Evolutionary conservation across 106 monocot genomes (phyloP), one percentile per base, ranked within the genome.

Genomic region (Dendrobium chrysotoxum): DNA sequence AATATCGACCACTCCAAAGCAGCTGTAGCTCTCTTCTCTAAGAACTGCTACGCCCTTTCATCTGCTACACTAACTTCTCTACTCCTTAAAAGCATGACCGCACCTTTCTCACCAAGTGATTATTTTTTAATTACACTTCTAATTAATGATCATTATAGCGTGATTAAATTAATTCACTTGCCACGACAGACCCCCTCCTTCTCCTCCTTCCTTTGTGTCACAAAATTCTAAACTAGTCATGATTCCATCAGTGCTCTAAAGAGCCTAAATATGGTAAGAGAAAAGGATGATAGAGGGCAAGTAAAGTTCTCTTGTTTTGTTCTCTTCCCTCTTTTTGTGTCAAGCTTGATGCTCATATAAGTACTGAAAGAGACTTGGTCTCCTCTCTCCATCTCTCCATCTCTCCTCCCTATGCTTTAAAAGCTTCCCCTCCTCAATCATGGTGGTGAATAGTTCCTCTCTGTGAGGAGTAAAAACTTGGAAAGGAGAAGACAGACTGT

Each of bases 251-350:
- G 74, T 7, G 40, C 40, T 5, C 74, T 74, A 9, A 20, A 5
- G 70, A 12, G 74, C 20, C 41, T 74, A 74, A 41, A 74, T 74
- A 74, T 74, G 74, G 74, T 40, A 74, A 74, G 38, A 20, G 74
- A 74, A 74, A 74, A 74, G 41, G 74, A 39, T 40, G 74, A 40
- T 15, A 41, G 74, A 74, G 74, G 28, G 39, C 16, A 41, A 74
- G 74, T 40, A 74, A 74, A 74, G 74, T 41, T 74, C 74, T n/a
- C 40, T 31, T 74, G 20, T 74, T 72, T 74, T 74, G 40, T 31
- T 74, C 74, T 74, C 40, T 41, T 41, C 7, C 31, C 74, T n/a
- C 7, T 18, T n/a, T 70, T 70, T 35, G 13, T 20, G 4, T 70
- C 9, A 13, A 30, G 28, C 31, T 35, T 70, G 30, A 11, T 35